Evolutionary conservation across 2,329 filamentous ascomycete species (phyloP).

Genomic region (Fusarium euwallaceae): DNA sequence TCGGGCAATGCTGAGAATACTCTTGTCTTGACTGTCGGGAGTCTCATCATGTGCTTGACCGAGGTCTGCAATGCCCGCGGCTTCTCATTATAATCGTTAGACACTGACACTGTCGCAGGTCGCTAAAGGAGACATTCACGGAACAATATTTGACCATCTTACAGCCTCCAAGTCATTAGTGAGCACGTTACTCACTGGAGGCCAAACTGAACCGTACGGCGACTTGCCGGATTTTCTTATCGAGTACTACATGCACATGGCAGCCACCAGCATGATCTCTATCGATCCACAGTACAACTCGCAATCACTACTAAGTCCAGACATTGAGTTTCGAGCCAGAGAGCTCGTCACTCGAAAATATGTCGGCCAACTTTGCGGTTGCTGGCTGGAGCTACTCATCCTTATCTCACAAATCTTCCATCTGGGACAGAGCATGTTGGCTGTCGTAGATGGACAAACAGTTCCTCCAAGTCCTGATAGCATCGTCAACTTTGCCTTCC

Average conservation of each 20-base stretch:
- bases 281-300: constrained; percentile 50
- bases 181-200: constrained; percentile 52
- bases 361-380: constrained; percentile 54
- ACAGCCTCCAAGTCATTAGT: constrained; percentile 59
- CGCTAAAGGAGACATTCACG: constrained; percentile 60
- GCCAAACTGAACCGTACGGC: constrained; percentile 49
- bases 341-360: constrained; percentile 50
- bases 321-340: constrained; percentile 49
- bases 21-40: constrained; percentile 58
- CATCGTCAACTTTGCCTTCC: constrained; percentile 57
- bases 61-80: constrained; percentile 52
- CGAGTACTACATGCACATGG: constrained; percentile 63
- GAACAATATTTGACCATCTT: constrained; percentile 61
- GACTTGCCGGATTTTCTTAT: constrained; percentile 60
- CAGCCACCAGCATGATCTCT: constrained; percentile 62
- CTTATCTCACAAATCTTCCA: constrained; percentile 57
- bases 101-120: constrained; percentile 37
- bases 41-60: constrained; percentile 61
- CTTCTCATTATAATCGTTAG: neutral
- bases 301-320: constrained; percentile 49
- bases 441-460: constrained; percentile 44
- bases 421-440: constrained; percentile 56
- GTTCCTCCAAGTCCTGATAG: constrained; percentile 54
- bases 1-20: constrained; percentile 51
- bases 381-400: constrained; percentile 55